Conservation (phyloP, 345 rosid species). For the Linum lewisii region DNA sequence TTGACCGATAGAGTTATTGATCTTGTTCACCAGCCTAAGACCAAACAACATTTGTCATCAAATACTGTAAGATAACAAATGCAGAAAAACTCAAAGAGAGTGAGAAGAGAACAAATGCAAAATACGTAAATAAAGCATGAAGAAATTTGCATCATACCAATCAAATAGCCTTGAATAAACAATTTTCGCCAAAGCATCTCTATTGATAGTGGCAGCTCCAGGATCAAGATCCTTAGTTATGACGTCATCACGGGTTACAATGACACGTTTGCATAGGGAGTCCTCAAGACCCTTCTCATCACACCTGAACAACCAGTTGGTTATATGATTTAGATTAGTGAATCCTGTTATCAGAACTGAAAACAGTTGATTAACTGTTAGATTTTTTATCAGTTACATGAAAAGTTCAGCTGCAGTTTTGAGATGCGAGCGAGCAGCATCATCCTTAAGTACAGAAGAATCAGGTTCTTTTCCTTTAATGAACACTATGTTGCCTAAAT, state of each 20-base stretch:
- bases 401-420: not conserved
- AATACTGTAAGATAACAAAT: not conserved
- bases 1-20: constrained; percentile 9
- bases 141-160: constrained; percentile 8
- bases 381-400: constrained; percentile 8
- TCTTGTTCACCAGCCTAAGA: constrained; percentile 5
- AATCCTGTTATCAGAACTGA: constrained; percentile 2
- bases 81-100: not conserved
- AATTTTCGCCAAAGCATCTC: constrained; percentile 10
- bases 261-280: constrained; percentile 9
- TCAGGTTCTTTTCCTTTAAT: constrained; percentile 1
- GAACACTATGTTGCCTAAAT: constrained; percentile 1
- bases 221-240: constrained; percentile 7
- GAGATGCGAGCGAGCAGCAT: not conserved
- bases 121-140: not conserved
- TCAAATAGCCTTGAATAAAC: constrained; percentile 10
- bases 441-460: not conserved
- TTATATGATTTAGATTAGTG: constrained; percentile 14
- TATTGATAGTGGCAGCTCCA: constrained; percentile 1
- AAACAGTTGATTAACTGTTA: constrained; percentile 5
- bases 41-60: not conserved
- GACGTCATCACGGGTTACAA: constrained; percentile 8
- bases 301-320: constrained; percentile 4
- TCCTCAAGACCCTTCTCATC: constrained; percentile 9
- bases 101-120: not conserved